Evolutionary conservation across 495 filamentous ascomycete species (phyloP).

Genomic region (Baudoinia panamericana): DNA sequence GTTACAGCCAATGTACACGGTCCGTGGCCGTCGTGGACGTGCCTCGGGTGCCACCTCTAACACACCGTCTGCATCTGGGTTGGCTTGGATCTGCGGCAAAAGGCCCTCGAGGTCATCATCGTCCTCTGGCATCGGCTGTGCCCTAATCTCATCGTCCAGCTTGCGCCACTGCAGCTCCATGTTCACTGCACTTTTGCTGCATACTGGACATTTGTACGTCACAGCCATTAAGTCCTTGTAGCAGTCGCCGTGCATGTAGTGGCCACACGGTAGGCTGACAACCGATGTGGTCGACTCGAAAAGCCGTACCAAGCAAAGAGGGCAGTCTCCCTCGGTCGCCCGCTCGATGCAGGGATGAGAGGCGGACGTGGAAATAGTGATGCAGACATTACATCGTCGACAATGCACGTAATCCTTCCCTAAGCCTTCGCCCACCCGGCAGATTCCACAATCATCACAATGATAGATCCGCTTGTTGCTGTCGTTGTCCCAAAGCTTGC

Average conservation of each 20-base stretch:
- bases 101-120: slow-evolving; percentile 18
- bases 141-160: slow-evolving; percentile 68
- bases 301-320: slow-evolving; percentile 97
- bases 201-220: slow-evolving; percentile 90
- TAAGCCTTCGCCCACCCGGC: slow-evolving; percentile 75
- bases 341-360: slow-evolving; percentile 92
- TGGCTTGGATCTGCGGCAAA: slow-evolving; percentile 3
- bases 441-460: slow-evolving; percentile 93
- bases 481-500: slow-evolving; percentile 96
- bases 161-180: slow-evolving; percentile 94
- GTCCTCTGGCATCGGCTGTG: slow-evolving; percentile 71
- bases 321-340: slow-evolving; percentile 88
- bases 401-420: slow-evolving; percentile 97
- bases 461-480: slow-evolving; percentile 87
- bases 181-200: slow-evolving; percentile 83
- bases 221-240: slow-evolving; percentile 70
- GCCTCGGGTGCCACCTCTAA: slow-evolving; percentile 8
- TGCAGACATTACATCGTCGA: slow-evolving; percentile 64
- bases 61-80: background rate
- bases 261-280: slow-evolving; percentile 90
- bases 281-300: slow-evolving; percentile 83
- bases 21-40: slow-evolving; percentile 30
- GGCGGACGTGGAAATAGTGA: slow-evolving; percentile 63
- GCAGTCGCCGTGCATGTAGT: slow-evolving; percentile 85
- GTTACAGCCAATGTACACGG: slow-evolving; percentile 75